Base-by-base conservation (phyloP, 208 protist genomes). In the Leishmania tropica region DNA sequence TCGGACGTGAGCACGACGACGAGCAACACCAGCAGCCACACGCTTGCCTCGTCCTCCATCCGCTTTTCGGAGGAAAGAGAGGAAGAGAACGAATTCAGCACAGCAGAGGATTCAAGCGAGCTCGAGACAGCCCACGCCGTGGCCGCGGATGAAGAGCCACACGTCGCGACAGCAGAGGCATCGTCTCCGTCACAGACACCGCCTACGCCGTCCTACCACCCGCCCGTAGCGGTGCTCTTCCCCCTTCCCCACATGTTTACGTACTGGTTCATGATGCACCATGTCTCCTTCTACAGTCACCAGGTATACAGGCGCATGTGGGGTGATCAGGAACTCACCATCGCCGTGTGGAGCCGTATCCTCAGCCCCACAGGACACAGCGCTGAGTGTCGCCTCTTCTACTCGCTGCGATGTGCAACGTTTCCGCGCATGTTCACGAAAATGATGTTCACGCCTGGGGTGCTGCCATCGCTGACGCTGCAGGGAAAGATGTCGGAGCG, bases 301-400 rank as follows among this genome's bases (percentile, higher is more conserved):
- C 90, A 51, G 84, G 92, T 87, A 70, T 93, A 76, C 86, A 87
- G 76, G 73, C 89, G 68, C 72, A 87, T 83, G 58, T 85, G 35
- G 88, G 89, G 85, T 42, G 88, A 73, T 71, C 85, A 67, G 83
- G 91, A 95, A 71, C 76, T 86, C 51, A 93, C 89, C 65, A 91
- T 83, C 75, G 91, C 91, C 65, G 84, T 93, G 51, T 94, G 87
- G 70, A 91, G 86, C 73, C 88, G 87, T 65, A 78, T 96, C 58
- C 31, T 96, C 75, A 90, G 90, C 80, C 91, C 88, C 7, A 87
- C 89, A 11, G 93, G 90, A 3, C 85, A 88, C 74, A 82, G 86
- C 51, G 91, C 90, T 31, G 91, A 95, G 87, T 88, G 87, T 37
- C 91, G 90, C 31, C 93, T 95, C 76, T 96, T 94, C 60, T 86